Base-by-base conservation (phyloP, 2,329 filamentous ascomycete species). In the Lachnellula arida region DNA sequence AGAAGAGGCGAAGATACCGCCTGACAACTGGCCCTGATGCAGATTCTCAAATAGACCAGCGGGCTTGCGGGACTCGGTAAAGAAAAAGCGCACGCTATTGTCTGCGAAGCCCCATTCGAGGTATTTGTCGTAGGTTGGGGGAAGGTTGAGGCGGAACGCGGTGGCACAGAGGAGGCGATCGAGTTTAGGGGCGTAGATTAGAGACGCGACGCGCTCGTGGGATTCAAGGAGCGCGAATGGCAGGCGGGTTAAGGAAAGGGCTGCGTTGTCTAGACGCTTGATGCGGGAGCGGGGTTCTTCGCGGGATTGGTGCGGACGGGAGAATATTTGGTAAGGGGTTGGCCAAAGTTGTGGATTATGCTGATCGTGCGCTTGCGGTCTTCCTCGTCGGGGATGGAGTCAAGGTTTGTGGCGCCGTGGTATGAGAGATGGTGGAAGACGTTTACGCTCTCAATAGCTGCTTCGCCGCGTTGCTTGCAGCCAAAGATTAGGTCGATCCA, bases 401-500 rank as follows among this genome's bases (percentile, higher is more conserved):
- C 94, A 4, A 99, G 76, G 70, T 99, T 90, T 61, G 89, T 95
- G 2, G 93, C 91, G 6, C 94, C 95, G 59, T 92, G 89, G 68
- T 99, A 99, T 0, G 93, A 97, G 19, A 97, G 80, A 70, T 96
- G 90, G 62, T 97, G 93, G 74, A 97, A 99, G 22, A 99, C 91
- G 66, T 99, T 99, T 42, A 93, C 84, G 19, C 87, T 89, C 62
- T 97, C 93, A 1, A 97, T 79, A 0, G 94, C 94, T 2, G 91
- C 89, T 55, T 97, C 93, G 35, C 94, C 94, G 51, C 89, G 86
- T 72, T 99, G 95, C 73, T 97, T 97, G 71, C 80, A 88, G 0
- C 94, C 94, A 70, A 99, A 99, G 4, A 99, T 82, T 4, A 99
- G 78, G 68, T 99, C 94, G 56, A 99, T 96, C 94, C 94, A 99